phyloP scores from a whole-genome alignment of 495 filamentous ascomycete genomes.

The Penicillium pulvis region DNA sequence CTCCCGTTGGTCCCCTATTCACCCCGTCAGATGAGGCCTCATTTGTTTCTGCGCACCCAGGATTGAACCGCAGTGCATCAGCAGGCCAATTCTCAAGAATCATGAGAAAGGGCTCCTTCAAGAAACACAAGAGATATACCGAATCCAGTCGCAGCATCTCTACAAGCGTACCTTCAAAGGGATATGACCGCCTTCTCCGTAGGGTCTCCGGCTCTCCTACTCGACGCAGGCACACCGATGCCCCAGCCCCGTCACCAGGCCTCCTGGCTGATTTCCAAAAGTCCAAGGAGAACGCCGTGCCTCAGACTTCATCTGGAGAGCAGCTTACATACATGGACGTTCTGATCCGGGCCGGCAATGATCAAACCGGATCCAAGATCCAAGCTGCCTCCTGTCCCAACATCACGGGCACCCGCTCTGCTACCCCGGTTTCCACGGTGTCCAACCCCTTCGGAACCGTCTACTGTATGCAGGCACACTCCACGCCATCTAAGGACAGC shows the following conservation, averaged over 20 bases:
- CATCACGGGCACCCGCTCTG: not conserved
- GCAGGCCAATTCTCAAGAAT: constrained; percentile 36
- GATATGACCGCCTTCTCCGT: constrained; percentile 25
- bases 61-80: constrained; percentile 26
- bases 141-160: constrained; percentile 41
- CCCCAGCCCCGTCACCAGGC: constrained; percentile 36
- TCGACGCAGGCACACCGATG: constrained; percentile 47
- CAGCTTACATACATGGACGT: constrained; percentile 43
- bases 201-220: constrained; percentile 20
- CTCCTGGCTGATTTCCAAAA: constrained; percentile 32
- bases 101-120: constrained; percentile 38
- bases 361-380: not conserved
- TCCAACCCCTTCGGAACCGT: constrained; percentile 22
- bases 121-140: constrained; percentile 33
- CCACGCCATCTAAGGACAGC: constrained; percentile 25
- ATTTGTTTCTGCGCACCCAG: constrained; percentile 21
- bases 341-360: constrained; percentile 23
- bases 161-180: constrained; percentile 30
- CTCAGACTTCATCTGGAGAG: constrained; percentile 13
- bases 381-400: constrained; percentile 8
- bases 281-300: constrained; percentile 7
- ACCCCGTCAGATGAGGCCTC: constrained; percentile 36
- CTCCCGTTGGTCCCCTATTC: constrained; percentile 34
- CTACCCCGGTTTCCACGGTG: constrained; percentile 6
- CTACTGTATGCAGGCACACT: constrained; percentile 45